Base-by-base conservation (phyloP, 2,329 filamentous ascomycete species). In the Trichoderma koningii region DNA sequence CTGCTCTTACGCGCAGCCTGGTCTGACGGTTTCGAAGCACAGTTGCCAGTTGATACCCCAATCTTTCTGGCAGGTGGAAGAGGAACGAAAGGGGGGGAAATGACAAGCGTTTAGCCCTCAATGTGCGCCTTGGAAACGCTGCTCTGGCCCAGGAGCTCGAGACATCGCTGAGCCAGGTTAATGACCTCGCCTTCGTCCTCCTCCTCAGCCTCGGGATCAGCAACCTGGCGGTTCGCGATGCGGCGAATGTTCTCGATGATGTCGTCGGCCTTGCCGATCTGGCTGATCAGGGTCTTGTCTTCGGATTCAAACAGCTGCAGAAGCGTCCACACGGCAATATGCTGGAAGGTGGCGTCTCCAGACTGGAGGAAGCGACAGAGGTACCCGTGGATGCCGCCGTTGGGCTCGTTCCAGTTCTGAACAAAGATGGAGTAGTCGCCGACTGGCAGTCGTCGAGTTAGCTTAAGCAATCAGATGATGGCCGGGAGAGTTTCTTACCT, bases 241-340 rank as follows among this genome's bases (percentile, higher is more conserved):
- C 87, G 87, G 76, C 91, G 92, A 68, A 98, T 95, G 85, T 97
- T 93, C 68, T 92, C 87, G 64, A 97, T 91, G 69, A 99, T 90
- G 69, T 97, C 92, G 69, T 94, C 91, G 1, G 93, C 93, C 73
- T 94, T 91, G 71, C 91, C 89, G 70, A 99, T 97, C 55, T 92
- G 87, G 56, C 89, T 88, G 68, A 97, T 90, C n/a, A 99, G 83
- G 63, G 87, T 89, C 78, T 91, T 89, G 75, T 99, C 94, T 75
- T 96, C 93, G 0, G 94, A 97, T 78, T 99, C 95, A 57, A 99
- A 88, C 3, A 99, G 85, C 75, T 99, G 95, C 3, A 99, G 85
- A 55, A 99, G 80, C 1, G 95, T 99, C 95, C 95, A 99, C 68
- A 98, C 97, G 57, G 95, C 95, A 74, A 99, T 99, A 76, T 99